Conservation (phyloP, 78 protist species). For the Chrysochromulina tobinii region DNA sequence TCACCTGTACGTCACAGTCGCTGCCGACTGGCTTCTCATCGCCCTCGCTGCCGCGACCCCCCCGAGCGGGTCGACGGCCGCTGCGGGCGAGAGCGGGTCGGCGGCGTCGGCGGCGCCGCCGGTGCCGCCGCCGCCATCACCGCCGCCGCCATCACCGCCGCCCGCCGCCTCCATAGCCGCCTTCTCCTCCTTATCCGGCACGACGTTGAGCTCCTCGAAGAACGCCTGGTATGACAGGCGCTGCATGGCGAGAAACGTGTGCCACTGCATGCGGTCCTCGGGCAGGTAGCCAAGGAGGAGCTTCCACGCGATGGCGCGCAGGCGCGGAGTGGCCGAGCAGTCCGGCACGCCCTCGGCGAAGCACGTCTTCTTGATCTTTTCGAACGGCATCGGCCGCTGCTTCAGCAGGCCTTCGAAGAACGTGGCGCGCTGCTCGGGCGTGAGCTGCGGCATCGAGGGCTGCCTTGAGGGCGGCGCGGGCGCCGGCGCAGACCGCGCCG, state of each 20-base stretch:
- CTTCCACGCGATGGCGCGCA: neutral
- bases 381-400: neutral
- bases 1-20: neutral
- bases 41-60: no score
- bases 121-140: no score
- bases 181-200: neutral
- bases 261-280: neutral
- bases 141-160: no score
- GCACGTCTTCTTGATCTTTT: neutral
- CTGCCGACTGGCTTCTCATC: no score
- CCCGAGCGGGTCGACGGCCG: no score
- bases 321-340: no score
- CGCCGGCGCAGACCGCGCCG: no score
- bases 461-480: no score
- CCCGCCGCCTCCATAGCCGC: no score
- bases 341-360: constrained; percentile 20
- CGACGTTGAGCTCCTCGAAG: neutral
- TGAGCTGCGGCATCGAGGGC: neutral
- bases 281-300: constrained; percentile 24
- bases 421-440: neutral
- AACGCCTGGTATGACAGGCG: neutral
- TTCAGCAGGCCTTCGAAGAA: neutral
- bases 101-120: neutral
- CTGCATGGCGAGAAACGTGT: neutral
- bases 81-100: neutral